These are phyloP conservation scores for Wallacemonas sp. DNA, from an alignment of 208 protist species.

Conservation along the genomic window DNA sequence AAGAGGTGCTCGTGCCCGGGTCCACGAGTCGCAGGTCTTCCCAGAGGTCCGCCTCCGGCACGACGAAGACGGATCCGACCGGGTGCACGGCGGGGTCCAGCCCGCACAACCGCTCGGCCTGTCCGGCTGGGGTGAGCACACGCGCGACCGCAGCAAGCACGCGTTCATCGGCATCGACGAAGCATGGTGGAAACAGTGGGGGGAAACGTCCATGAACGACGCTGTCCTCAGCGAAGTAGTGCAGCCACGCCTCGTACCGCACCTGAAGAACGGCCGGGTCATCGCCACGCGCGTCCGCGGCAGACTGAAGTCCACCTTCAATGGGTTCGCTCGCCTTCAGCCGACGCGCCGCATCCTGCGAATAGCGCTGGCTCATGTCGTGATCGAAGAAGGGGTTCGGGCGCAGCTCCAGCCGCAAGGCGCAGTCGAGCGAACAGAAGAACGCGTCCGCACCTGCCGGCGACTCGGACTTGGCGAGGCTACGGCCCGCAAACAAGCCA, in stretches of 20 bases:
- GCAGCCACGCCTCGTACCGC: constrained; percentile 55
- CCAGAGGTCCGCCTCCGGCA: constrained; percentile 24
- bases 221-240: constrained; percentile 62
- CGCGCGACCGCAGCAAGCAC: constrained; percentile 19
- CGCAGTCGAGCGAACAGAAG: constrained; percentile 55
- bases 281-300: neutral
- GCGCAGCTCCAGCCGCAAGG: constrained; percentile 38
- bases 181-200: constrained; percentile 29
- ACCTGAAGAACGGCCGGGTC: constrained; percentile 22
- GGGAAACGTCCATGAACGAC: constrained; percentile 33
- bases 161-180: constrained; percentile 27
- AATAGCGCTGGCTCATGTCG: constrained; percentile 21
- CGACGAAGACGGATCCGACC: constrained; percentile 43
- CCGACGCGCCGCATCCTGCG: neutral
- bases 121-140: constrained; percentile 46
- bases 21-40: constrained; percentile 12
- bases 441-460: constrained; percentile 14
- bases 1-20: constrained; percentile 41
- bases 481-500: neutral
- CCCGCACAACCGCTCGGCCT: constrained; percentile 51
- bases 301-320: neutral
- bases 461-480: neutral
- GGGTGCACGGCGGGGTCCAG: constrained; percentile 35
- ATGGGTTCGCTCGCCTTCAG: neutral
- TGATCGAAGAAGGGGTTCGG: constrained; percentile 48